A percentile compares a stretch with the other conserved stretches of the same genome.
phyloP scores from a whole-genome alignment of 1,284 basidiomycete genomes.

The Ganoderma leucocontextum region DNA sequence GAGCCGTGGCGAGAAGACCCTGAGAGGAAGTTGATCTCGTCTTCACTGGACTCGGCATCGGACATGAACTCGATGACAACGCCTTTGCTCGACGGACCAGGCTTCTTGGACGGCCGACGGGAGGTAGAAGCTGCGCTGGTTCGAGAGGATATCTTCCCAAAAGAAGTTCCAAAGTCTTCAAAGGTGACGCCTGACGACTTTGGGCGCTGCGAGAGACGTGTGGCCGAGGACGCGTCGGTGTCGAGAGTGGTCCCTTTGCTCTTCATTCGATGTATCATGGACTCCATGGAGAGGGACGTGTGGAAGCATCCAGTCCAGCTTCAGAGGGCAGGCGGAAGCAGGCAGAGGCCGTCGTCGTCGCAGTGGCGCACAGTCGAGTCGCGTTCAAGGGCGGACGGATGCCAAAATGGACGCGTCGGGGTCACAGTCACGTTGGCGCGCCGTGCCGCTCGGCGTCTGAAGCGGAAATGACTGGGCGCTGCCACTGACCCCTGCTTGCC shows the following conservation, averaged over 20 bases:
- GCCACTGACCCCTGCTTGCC: not conserved
- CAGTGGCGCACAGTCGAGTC: not conserved
- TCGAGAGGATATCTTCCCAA: slow-evolving; percentile 16
- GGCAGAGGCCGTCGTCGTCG: not conserved
- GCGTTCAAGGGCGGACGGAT: not conserved
- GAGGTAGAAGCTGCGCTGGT: slow-evolving; percentile 14
- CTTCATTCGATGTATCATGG: slow-evolving; percentile 14
- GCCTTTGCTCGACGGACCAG: slow-evolving; percentile 16
- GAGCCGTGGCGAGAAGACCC: slow-evolving; percentile 27
- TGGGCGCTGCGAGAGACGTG: slow-evolving; percentile 29
- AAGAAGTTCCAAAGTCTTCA: slow-evolving; percentile 36
- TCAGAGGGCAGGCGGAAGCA: not conserved
- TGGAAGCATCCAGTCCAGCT: slow-evolving; percentile 6
- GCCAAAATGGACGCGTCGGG: slow-evolving; percentile 19
- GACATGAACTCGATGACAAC: slow-evolving; percentile 6
- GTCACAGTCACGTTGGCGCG: slow-evolving; percentile 30
- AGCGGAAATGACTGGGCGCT: not conserved
- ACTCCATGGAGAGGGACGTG: slow-evolving; percentile 16
- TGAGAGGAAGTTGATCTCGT: slow-evolving; percentile 34
- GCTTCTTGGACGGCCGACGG: slow-evolving; percentile 5
- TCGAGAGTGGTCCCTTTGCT: slow-evolving; percentile 24
- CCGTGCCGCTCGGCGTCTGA: not conserved
- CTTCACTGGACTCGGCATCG: slow-evolving; percentile 25
- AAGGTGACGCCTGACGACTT: slow-evolving; percentile 23
- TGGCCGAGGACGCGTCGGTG: slow-evolving; percentile 30